These are phyloP conservation scores for Naegleria lovaniensis DNA, from an alignment of 208 protist species.

Conservation along the genomic window DNA sequence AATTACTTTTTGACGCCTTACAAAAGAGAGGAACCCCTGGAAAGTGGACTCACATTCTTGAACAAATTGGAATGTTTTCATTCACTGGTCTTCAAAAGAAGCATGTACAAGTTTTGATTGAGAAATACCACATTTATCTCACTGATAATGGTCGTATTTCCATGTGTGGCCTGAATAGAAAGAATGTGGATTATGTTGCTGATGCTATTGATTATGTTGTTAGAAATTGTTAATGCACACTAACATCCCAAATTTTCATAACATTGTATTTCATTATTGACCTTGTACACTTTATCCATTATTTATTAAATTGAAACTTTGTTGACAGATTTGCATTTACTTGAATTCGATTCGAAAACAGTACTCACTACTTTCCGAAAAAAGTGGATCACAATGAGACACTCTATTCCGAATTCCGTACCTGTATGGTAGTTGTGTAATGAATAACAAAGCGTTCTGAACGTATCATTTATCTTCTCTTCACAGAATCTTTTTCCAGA, in stretches of 20 bases:
- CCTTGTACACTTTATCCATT: no score
- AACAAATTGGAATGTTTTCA: constrained; percentile 79
- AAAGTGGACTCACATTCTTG: constrained; percentile 59
- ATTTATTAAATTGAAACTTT: no score
- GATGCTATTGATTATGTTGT: constrained; percentile 57
- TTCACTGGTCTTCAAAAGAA: constrained; percentile 52
- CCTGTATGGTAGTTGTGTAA: not conserved
- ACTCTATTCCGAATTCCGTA: not conserved
- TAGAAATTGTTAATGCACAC: not conserved
- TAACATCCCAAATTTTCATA: no score
- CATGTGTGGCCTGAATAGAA: constrained; percentile 34
- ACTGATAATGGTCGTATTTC: constrained; percentile 23
- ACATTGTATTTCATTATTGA: no score
- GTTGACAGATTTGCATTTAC: no score
- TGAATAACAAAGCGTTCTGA: not conserved
- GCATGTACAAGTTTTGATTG: constrained; percentile 27
- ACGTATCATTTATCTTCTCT: not conserved
- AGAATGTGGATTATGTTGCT: constrained; percentile 65
- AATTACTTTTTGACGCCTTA: constrained; percentile 37
- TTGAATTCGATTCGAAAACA: no score
- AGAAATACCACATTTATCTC: constrained; percentile 27
- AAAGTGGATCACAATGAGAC: no score
- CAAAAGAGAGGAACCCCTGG: constrained; percentile 35
- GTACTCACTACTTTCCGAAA: no score
- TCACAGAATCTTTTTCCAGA: not conserved